These are phyloP conservation scores for Clonostachys rosea DNA, from an alignment of 2,329 filamentous ascomycete species.

Conservation along the genomic window DNA sequence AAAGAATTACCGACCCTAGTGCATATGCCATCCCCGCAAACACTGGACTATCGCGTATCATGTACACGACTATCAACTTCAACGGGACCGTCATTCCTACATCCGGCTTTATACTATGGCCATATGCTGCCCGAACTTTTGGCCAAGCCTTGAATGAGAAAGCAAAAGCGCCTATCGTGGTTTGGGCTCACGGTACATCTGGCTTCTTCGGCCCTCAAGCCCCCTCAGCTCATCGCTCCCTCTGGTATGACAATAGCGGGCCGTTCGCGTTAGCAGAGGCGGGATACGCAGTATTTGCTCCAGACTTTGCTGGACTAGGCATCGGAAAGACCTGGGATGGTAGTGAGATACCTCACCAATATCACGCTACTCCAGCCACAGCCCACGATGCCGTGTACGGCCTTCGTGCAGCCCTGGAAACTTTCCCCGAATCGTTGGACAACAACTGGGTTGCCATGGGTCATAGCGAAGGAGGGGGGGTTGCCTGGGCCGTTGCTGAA, in stretches of 20 bases:
- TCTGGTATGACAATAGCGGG: slow-evolving; percentile 30
- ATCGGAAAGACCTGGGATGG: slow-evolving; percentile 23
- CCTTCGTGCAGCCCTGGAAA: slow-evolving; percentile 30
- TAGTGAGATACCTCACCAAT: slow-evolving; percentile 30
- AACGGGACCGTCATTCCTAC: slow-evolving; percentile 36
- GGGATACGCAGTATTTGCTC: slow-evolving; percentile 35
- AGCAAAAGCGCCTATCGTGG: slow-evolving; percentile 15
- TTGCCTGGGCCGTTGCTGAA: slow-evolving; percentile 26
- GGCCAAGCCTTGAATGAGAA: background rate
- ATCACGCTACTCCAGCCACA: slow-evolving; percentile 23
- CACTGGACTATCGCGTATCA: slow-evolving; percentile 31
- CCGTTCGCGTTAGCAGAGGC: slow-evolving; percentile 28
- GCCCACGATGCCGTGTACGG: slow-evolving; percentile 37
- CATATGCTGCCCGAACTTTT: slow-evolving; percentile 14
- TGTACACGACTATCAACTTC: slow-evolving; percentile 33
- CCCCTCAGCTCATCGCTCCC: slow-evolving; percentile 28
- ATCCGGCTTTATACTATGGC: slow-evolving; percentile 42
- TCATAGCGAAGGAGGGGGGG: slow-evolving; percentile 38
- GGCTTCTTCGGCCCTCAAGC: slow-evolving; percentile 27
- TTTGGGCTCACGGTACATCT: slow-evolving; percentile 38
- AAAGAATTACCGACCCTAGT: slow-evolving; percentile 5
- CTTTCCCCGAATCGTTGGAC: slow-evolving; percentile 25
- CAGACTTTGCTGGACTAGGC: slow-evolving; percentile 38
- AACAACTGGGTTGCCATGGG: slow-evolving; percentile 35
- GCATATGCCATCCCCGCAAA: slow-evolving; percentile 4